Percentiles rank a stretch among this genome's conserved stretches.
Evolutionary conservation across 2,329 filamentous ascomycete species (phyloP).

Genomic region (Microcyclospora tardicrescens): DNA sequence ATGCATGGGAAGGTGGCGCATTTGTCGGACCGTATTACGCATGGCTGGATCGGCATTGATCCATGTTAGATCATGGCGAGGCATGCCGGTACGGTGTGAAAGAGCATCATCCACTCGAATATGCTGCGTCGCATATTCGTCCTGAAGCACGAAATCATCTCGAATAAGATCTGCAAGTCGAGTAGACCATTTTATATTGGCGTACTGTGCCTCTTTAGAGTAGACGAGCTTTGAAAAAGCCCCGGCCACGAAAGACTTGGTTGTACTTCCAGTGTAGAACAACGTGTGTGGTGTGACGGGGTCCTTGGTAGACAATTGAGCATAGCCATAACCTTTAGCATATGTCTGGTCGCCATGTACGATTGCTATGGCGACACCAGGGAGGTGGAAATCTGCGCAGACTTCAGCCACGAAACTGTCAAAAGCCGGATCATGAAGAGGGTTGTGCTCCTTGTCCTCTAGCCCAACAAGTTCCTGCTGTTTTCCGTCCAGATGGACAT

Average conservation of each 20-base stretch:
- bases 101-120: conserved; percentile 24
- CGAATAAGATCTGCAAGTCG: conserved; percentile 24
- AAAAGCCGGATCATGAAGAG: no score
- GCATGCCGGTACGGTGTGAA: conserved; percentile 25
- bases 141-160: conserved; percentile 23
- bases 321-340: conserved; percentile 2
- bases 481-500: no score
- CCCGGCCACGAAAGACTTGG: conserved; percentile 21
- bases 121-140: conserved; percentile 17
- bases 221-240: conserved; percentile 15
- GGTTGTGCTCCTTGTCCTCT: no score
- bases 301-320: conserved; percentile 1
- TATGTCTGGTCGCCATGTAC: conserved; percentile 2
- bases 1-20: conserved; percentile 28
- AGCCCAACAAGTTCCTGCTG: no score
- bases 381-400: background rate
- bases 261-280: conserved; percentile 18
- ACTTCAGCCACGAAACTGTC: conserved; percentile 1
- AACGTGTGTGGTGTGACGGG: conserved; percentile 16
- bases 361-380: conserved; percentile 3
- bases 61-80: conserved; percentile 19
- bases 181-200: conserved; percentile 24
- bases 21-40: conserved; percentile 26
- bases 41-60: conserved; percentile 16
- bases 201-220: conserved; percentile 13